A percentile compares a stretch with the other conserved stretches of the same genome.
Conservation (phyloP, 805 yeast species). For the Cyberlindnera suaveolens region DNA sequence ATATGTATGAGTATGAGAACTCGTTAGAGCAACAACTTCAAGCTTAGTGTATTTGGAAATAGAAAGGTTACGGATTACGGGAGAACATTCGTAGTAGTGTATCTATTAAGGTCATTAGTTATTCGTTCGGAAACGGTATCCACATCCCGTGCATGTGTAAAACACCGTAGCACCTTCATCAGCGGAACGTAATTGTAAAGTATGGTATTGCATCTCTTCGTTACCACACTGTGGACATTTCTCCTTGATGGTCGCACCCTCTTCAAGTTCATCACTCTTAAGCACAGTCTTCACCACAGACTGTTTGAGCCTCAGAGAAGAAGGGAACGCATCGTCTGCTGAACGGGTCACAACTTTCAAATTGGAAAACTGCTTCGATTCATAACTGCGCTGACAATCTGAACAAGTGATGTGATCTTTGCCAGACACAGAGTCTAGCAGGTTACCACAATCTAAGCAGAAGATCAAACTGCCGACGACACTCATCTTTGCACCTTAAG, state of each 20-base stretch:
- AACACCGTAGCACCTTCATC: conserved; percentile 99
- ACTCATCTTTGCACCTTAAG: conserved; percentile 51
- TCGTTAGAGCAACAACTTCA: conserved; percentile 42
- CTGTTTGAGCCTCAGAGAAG: conserved; percentile 68
- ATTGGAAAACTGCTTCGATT: conserved; percentile 53
- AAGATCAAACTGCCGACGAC: conserved; percentile 93
- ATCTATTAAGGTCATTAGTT: conserved; percentile 40
- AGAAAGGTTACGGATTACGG: neutral
- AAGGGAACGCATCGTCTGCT: conserved; percentile 91
- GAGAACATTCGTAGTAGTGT: neutral
- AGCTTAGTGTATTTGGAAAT: neutral
- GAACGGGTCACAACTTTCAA: conserved; percentile 84
- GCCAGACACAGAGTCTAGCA: conserved; percentile 62
- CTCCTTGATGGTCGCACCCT: conserved; percentile 95
- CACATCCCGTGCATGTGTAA: conserved; percentile 92
- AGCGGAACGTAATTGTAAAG: conserved; percentile 93
- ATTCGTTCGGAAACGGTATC: conserved; percentile 90
- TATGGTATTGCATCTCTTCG: conserved; percentile 97
- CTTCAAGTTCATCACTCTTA: conserved; percentile 72
- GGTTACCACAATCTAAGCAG: conserved; percentile 88
- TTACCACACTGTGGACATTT: conserved; percentile 98
- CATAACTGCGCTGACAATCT: conserved; percentile 39
- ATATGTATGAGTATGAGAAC: conserved; percentile 95
- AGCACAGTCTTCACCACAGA: conserved; percentile 87
- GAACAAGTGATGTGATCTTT: conserved; percentile 49